phyloP scores from a whole-genome alignment of 148 eudicot genomes.

The Polygonum aviculare region DNA sequence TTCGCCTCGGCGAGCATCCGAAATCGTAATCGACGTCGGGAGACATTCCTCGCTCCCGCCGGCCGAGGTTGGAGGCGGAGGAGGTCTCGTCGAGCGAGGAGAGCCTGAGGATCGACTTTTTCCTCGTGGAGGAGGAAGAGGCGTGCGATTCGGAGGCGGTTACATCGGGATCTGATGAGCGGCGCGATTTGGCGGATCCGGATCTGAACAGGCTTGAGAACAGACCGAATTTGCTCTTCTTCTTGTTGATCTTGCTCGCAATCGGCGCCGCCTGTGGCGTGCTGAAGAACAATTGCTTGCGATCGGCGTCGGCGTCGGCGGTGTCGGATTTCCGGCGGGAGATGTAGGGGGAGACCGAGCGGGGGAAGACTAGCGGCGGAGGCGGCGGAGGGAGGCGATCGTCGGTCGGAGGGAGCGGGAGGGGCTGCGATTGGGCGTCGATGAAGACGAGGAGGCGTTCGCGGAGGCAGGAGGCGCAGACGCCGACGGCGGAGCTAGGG shows the following conservation, averaged over 20 bases:
- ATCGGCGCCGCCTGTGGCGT: slow-evolving; percentile 53
- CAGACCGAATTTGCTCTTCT: slow-evolving; percentile 22
- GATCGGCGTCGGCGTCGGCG: slow-evolving; percentile 7
- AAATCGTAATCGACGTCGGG: slow-evolving; percentile 45
- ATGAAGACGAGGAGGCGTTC: slow-evolving; percentile 40
- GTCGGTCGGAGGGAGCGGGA: slow-evolving; percentile 6
- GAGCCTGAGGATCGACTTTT: slow-evolving; percentile 15
- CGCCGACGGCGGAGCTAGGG: slow-evolving; percentile 49
- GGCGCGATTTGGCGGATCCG: slow-evolving; percentile 28
- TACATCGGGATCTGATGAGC: slow-evolving; percentile 11
- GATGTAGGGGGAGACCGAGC: slow-evolving; percentile 69
- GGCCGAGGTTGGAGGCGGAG: slow-evolving; percentile 9
- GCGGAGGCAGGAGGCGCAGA: slow-evolving; percentile 84
- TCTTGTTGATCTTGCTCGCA: slow-evolving; percentile 12
- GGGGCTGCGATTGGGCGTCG: slow-evolving; percentile 34
- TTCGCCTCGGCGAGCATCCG: slow-evolving; percentile 29
- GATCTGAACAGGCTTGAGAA: slow-evolving; percentile 57
- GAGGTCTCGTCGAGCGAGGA: slow-evolving; percentile 16
- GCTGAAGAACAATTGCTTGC: slow-evolving; percentile 33
- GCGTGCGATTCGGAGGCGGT: slow-evolving; percentile 13
- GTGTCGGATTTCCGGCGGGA: slow-evolving; percentile 45
- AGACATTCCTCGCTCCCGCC: slow-evolving; percentile 61
- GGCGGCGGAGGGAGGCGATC: slow-evolving; percentile 12
- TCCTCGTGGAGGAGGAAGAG: slow-evolving; percentile 22
- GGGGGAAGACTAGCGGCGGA: slow-evolving; percentile 50